Percentiles rank a stretch among this genome's conserved stretches.
phyloP scores from a whole-genome alignment of 2,329 filamentous ascomycete genomes.

The Alternaria sp. region DNA sequence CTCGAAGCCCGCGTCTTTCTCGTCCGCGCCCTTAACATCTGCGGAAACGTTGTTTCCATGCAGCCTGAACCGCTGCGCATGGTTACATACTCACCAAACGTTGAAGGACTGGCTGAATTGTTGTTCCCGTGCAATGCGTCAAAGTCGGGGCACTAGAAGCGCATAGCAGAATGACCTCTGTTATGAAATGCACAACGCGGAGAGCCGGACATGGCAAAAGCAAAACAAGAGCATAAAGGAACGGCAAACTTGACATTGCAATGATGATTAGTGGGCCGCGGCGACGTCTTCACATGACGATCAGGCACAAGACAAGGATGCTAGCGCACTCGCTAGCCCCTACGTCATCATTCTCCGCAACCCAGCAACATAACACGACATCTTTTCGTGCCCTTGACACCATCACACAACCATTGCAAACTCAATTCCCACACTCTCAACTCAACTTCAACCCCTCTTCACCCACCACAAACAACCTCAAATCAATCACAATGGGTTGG shows the following conservation, averaged over 20 bases:
- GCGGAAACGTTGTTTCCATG: not conserved
- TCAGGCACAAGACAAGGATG: slow-evolving; percentile 15
- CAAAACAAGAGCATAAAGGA: not conserved
- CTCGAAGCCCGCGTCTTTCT: not conserved
- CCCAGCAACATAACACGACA: slow-evolving; percentile 8
- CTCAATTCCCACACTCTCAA: not conserved
- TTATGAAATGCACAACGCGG: not conserved
- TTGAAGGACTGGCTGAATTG: not conserved
- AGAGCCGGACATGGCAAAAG: not conserved
- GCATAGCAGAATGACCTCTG: not conserved
- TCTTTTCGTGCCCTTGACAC: not conserved
- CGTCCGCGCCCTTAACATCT: accelerated
- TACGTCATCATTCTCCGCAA: slow-evolving; percentile 15
- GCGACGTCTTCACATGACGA: slow-evolving; percentile 1
- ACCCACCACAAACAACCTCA: not conserved
- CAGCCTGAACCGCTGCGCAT: not conserved
- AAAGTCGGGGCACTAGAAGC: not conserved
- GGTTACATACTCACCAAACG: not conserved
- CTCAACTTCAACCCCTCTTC: not conserved
- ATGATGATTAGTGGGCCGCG: not conserved
- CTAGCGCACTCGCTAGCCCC: slow-evolving; percentile 6
- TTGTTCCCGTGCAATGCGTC: not conserved
- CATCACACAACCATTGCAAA: slow-evolving; percentile 1
- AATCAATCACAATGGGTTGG: slow-evolving; percentile 31
- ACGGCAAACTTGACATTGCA: not conserved